Conservation (phyloP, 306 rosid species). For the Acacia confusa region DNA sequence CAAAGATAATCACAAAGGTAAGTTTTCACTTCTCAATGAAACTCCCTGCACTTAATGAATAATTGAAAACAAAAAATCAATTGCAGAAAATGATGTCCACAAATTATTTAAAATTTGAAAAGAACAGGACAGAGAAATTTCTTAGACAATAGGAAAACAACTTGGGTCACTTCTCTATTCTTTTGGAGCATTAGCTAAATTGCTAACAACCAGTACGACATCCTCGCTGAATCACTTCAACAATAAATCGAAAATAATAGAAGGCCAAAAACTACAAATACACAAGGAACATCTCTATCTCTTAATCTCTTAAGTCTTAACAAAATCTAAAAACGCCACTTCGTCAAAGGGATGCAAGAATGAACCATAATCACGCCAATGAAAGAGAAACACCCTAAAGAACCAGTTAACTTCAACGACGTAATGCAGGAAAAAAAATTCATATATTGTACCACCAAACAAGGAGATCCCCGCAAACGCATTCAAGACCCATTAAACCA, state of each 20-base stretch:
- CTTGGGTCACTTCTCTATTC: neutral
- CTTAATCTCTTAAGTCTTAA: neutral
- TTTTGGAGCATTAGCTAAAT: neutral
- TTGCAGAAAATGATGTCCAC: neutral
- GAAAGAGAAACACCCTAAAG: neutral
- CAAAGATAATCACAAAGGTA: neutral
- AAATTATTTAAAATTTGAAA: neutral
- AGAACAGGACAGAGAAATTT: neutral
- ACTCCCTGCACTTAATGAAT: neutral
- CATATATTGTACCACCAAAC: neutral
- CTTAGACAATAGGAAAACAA: neutral
- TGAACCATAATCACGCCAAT: neutral
- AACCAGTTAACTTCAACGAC: neutral
- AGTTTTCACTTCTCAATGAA: neutral
- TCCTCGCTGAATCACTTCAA: constrained; percentile 14
- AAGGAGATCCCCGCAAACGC: neutral
- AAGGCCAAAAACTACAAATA: neutral
- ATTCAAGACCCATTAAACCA: neutral
- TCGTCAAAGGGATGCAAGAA: neutral
- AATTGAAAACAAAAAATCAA: neutral
- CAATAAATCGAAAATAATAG: constrained; percentile 1
- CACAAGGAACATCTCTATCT: neutral
- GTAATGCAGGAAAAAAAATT: neutral
- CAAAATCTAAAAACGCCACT: neutral
- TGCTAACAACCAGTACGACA: neutral